Conservation (phyloP, 2,329 filamentous ascomycete species). For the Apiospora koreana region DNA sequence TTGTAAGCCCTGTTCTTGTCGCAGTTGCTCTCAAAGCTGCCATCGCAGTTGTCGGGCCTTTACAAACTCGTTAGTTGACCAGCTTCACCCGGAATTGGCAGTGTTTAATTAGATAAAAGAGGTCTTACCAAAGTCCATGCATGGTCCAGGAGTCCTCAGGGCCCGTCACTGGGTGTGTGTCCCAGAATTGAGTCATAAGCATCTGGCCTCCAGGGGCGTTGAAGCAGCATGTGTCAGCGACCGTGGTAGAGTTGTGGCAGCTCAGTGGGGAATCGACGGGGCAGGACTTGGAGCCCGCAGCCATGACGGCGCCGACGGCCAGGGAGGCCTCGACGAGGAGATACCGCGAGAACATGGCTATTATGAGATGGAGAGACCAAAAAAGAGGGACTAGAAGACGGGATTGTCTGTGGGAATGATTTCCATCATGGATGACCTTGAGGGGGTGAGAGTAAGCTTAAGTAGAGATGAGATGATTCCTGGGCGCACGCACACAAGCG, state of each 20-base stretch:
- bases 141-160: conserved; percentile 73
- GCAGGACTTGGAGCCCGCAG: conserved; percentile 26
- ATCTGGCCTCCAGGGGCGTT: conserved; percentile 71
- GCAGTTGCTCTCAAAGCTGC: conserved; percentile 68
- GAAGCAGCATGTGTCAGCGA: conserved; percentile 69
- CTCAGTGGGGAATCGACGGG: conserved; percentile 42
- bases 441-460: background rate
- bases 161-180: conserved; percentile 64
- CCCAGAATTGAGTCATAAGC: conserved; percentile 79
- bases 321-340: background rate
- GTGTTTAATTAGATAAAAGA: too few species aligned
- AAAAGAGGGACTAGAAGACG: background rate
- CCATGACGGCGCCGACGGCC: conserved; percentile 9
- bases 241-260: conserved; percentile 37
- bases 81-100: too few species aligned
- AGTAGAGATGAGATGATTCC: background rate
- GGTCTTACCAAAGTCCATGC: conserved; percentile 59
- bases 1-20: conserved; percentile 61
- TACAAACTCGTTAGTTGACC: background rate
- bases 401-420: background rate
- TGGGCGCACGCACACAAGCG: too few species aligned
- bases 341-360: background rate
- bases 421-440: background rate
- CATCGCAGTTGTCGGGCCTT: conserved; percentile 68
- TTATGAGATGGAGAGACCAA: too few species aligned